Percentiles rank a stretch among this genome's conserved stretches.
phyloP scores from a whole-genome alignment of 2,329 filamentous ascomycete species.

The Pyrenophora teres region DNA sequence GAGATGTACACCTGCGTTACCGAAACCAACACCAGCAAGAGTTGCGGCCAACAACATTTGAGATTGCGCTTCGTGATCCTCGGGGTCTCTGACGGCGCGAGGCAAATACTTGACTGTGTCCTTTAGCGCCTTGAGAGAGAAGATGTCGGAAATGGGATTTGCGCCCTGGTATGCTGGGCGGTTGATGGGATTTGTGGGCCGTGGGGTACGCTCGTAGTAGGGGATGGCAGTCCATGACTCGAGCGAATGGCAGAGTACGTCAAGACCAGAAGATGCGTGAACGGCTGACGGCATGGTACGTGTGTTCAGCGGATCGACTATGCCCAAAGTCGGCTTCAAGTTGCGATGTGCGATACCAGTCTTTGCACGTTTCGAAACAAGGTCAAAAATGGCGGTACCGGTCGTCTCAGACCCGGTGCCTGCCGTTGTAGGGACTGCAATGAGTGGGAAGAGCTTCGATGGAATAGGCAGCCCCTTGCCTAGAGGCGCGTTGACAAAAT shows the following conservation, averaged over 20 bases:
- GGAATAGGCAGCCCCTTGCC: slow-evolving; percentile 81
- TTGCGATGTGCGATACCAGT: slow-evolving; percentile 95
- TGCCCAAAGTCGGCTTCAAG: slow-evolving; percentile 91
- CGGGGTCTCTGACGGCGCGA: slow-evolving; percentile 81
- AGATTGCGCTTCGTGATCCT: slow-evolving; percentile 88
- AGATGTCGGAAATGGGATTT: slow-evolving; percentile 97
- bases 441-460: slow-evolving; percentile 71
- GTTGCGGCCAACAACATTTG: slow-evolving; percentile 97
- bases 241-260: slow-evolving; percentile 92
- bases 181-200: slow-evolving; percentile 86
- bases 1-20: slow-evolving; percentile 93
- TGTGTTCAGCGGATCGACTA: slow-evolving; percentile 86
- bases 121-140: slow-evolving; percentile 83
- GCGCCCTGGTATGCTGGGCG: slow-evolving; percentile 95
- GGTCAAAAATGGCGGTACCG: slow-evolving; percentile 96
- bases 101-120: slow-evolving; percentile 91
- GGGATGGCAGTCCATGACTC: slow-evolving; percentile 99
- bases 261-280: slow-evolving; percentile 86
- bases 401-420: slow-evolving; percentile 94
- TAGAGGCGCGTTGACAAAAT: slow-evolving; percentile 95
- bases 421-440: slow-evolving; percentile 84
- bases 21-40: slow-evolving; percentile 92
- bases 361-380: slow-evolving; percentile 87
- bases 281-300: slow-evolving; percentile 94
- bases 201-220: slow-evolving; percentile 80